Conservation (phyloP, 2,329 filamentous ascomycete genomes). For the Knoxdaviesia proteae region DNA sequence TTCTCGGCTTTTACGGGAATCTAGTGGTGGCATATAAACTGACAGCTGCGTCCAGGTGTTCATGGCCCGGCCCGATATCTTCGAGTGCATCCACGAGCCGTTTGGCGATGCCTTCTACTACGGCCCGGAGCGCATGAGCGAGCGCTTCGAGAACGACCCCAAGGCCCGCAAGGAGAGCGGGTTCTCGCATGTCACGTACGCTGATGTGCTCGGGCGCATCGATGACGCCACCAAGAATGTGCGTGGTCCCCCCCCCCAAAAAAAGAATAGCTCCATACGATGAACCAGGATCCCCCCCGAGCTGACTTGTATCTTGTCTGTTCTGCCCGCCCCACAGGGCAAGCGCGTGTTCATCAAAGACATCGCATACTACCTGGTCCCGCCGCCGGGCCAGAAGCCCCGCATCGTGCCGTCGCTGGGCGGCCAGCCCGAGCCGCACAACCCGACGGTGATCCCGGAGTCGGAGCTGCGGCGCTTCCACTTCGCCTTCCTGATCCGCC, state of each 20-base stretch:
- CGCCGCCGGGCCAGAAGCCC: conserved; percentile 46
- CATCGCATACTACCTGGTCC: conserved; percentile 80
- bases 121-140: conserved; percentile 69
- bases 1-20: background rate
- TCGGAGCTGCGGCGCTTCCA: conserved; percentile 62
- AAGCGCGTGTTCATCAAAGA: conserved; percentile 97
- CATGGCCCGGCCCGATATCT: conserved; percentile 71
- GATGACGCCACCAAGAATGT: conserved; percentile 56
- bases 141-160: conserved; percentile 54
- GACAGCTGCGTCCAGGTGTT: conserved; percentile 44
- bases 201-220: conserved; percentile 57
- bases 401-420: conserved; percentile 64
- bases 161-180: conserved; percentile 36
- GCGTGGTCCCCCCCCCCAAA: background rate
- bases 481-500: conserved; percentile 91
- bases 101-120: conserved; percentile 96
- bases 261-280: background rate
- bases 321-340: conserved; percentile 28
- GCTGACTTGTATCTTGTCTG: background rate
- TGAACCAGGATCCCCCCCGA: background rate
- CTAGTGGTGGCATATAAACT: background rate
- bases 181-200: conserved; percentile 49
- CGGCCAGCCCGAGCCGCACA: conserved; percentile 41
- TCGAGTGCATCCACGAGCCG: conserved; percentile 80
- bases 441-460: conserved; percentile 69